Conservation (phyloP, 345 rosid genomes). For the Aquilaria yunnanensis region DNA sequence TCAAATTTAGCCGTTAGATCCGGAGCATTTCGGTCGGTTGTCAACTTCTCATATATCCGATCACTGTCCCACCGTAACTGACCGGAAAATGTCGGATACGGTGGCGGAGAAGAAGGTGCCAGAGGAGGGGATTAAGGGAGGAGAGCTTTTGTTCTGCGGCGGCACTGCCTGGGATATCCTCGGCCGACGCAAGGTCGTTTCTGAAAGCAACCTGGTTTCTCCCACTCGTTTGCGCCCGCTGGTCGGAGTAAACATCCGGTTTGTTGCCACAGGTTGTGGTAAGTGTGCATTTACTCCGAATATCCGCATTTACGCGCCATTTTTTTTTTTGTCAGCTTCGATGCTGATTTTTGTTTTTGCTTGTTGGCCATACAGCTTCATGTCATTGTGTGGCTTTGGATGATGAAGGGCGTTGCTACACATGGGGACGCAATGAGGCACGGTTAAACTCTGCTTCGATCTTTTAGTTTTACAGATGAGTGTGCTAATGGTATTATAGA, state of each 20-base stretch:
- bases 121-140: conserved; percentile 52
- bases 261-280: conserved; percentile 87
- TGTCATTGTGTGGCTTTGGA: conserved; percentile 98
- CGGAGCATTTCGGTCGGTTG: background rate
- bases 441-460: conserved; percentile 11
- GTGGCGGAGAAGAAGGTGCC: conserved; percentile 49
- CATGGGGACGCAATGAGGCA: conserved; percentile 99
- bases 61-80: conserved; percentile 1
- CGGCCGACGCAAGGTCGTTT: conserved; percentile 56
- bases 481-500: conserved; percentile 4
- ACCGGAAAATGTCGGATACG: conserved; percentile 41
- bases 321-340: background rate
- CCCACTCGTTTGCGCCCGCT: conserved; percentile 95
- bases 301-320: background rate
- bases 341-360: conserved; percentile 3
- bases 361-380: conserved; percentile 42
- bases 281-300: conserved; percentile 13
- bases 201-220: conserved; percentile 74
- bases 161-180: conserved; percentile 71
- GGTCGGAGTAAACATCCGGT: conserved; percentile 64
- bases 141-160: conserved; percentile 94
- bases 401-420: conserved; percentile 90
- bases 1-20: conserved; percentile 49
- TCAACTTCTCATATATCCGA: conserved; percentile 6
- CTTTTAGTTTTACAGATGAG: conserved; percentile 1